Evolutionary conservation across 2,329 filamentous ascomycete genomes (phyloP).

Genomic region (Mycogone perniciosa): DNA sequence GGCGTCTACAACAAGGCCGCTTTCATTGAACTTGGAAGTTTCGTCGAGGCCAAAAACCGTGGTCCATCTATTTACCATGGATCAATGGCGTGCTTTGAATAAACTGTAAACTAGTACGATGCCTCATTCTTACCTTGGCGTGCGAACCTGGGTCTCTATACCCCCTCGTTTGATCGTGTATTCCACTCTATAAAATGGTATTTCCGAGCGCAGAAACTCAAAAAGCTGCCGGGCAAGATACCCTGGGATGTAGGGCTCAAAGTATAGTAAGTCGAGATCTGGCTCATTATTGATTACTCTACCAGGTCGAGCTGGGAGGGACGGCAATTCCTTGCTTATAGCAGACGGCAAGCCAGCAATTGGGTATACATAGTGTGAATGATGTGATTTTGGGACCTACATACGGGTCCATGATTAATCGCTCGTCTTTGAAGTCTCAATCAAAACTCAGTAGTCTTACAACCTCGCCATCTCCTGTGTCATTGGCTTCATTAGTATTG

Average conservation of each 20-base stretch:
- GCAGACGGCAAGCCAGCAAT: conserved; percentile 38
- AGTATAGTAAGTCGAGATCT: conserved; percentile 69
- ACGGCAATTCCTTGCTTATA: conserved; percentile 33
- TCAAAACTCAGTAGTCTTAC: not conserved
- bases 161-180: conserved; percentile 65
- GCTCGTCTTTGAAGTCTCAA: not conserved
- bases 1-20: conserved; percentile 37
- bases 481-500: not conserved
- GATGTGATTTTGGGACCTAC: conserved; percentile 29
- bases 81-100: too few species aligned
- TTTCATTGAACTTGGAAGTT: conserved; percentile 53
- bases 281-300: conserved; percentile 58
- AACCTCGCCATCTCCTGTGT: conserved; percentile 5
- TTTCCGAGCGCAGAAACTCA: conserved; percentile 60
- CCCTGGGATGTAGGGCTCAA: conserved; percentile 62
- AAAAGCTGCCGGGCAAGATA: conserved; percentile 55
- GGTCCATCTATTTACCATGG: conserved; percentile 32
- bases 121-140: conserved; percentile 34
- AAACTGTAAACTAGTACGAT: not conserved
- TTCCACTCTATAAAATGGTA: conserved; percentile 71
- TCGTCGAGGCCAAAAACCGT: conserved; percentile 55
- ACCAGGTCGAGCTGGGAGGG: conserved; percentile 46
- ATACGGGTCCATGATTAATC: not conserved
- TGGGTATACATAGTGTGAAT: conserved; percentile 44
- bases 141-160: conserved; percentile 54